A percentile compares a stretch with the other conserved stretches of the same genome.
Conservation (phyloP, 306 rosid genomes). For the Prinsepia uniflora region DNA sequence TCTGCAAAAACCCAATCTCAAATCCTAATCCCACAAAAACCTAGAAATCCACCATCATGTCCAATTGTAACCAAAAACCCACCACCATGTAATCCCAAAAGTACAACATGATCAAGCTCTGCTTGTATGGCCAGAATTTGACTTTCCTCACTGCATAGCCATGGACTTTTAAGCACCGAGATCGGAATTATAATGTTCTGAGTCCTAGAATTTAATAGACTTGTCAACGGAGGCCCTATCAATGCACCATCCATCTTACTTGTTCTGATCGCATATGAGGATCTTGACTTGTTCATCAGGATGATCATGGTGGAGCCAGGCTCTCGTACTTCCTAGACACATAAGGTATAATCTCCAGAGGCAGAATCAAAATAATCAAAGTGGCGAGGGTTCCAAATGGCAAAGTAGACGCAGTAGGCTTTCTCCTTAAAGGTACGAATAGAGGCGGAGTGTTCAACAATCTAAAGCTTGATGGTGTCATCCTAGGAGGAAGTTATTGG, state of each 20-base stretch:
- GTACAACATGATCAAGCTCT: conserved; percentile 63
- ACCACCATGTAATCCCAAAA: conserved; percentile 86
- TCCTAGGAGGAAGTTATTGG: conserved; percentile 95
- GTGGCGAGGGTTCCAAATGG: conserved; percentile 92
- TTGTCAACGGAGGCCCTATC: conserved; percentile 85
- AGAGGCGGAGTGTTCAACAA: conserved; percentile 68
- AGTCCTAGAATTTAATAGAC: conserved; percentile 83
- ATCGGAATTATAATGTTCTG: conserved; percentile 54
- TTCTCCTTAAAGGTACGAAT: conserved; percentile 88
- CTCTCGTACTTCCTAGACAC: conserved; percentile 90
- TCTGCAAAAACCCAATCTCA: too few relatives aligned
- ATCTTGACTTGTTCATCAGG: conserved; percentile 72
- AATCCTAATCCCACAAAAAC: too few relatives aligned
- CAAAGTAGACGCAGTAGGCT: conserved; percentile 79
- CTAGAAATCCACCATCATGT: conserved; percentile 77
- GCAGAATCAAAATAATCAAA: conserved; percentile 89
- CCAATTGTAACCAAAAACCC: too few relatives aligned
- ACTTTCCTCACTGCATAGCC: conserved; percentile 72
- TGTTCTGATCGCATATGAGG: conserved; percentile 76
- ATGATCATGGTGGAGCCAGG: conserved; percentile 77
- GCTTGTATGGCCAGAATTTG: conserved; percentile 71
- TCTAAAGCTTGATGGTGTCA: conserved; percentile 84
- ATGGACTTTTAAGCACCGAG: conserved; percentile 70
- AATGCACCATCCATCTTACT: conserved; percentile 76
- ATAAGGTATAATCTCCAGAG: conserved; percentile 81